A percentile compares a stretch with the other conserved stretches of the same genome.
Conservation (phyloP, 2,329 filamentous ascomycete genomes). For the Cladosporium sp. region DNA sequence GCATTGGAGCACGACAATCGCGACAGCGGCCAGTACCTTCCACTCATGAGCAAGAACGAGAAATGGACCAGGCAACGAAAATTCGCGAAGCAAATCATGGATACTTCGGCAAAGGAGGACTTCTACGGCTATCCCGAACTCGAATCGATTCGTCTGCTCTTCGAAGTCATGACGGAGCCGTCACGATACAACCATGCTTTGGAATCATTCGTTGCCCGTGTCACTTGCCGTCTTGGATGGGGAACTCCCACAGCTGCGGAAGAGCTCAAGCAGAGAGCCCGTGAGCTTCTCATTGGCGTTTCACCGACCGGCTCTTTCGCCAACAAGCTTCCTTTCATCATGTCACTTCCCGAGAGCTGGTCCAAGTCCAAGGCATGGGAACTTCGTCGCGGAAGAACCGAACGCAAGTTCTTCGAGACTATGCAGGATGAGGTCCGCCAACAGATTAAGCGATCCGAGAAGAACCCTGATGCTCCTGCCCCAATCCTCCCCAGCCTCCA, state of each 20-base stretch:
- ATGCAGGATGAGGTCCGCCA: constrained; percentile 37
- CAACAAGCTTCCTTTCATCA: constrained; percentile 42
- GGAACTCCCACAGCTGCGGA: constrained; percentile 39
- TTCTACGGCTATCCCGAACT: constrained; percentile 42
- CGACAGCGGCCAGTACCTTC: constrained; percentile 40
- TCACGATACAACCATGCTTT: constrained; percentile 38
- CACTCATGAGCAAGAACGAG: constrained; percentile 40
- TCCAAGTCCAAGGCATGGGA: constrained; percentile 41
- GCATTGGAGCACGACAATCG: constrained; percentile 40
- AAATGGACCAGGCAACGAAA: constrained; percentile 36
- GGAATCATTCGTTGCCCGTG: constrained; percentile 40
- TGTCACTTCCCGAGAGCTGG: constrained; percentile 39
- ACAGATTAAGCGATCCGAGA: constrained; percentile 4
- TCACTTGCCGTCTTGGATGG: constrained; percentile 44
- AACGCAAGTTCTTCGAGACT: constrained; percentile 38
- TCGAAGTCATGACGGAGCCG: constrained; percentile 39
- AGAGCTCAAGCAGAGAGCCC: constrained; percentile 42
- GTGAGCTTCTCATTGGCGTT: constrained; percentile 41
- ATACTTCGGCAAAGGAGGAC: constrained; percentile 33
- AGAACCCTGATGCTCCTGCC: background rate
- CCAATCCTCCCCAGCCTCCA: constrained; percentile 23
- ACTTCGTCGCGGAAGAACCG: constrained; percentile 36
- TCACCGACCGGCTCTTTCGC: constrained; percentile 40
- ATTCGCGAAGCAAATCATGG: constrained; percentile 42
- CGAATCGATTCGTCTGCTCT: constrained; percentile 40